Evolutionary conservation across 371 early-diverging fungal species (phyloP).

Genomic region (Blakeslea trispora): DNA sequence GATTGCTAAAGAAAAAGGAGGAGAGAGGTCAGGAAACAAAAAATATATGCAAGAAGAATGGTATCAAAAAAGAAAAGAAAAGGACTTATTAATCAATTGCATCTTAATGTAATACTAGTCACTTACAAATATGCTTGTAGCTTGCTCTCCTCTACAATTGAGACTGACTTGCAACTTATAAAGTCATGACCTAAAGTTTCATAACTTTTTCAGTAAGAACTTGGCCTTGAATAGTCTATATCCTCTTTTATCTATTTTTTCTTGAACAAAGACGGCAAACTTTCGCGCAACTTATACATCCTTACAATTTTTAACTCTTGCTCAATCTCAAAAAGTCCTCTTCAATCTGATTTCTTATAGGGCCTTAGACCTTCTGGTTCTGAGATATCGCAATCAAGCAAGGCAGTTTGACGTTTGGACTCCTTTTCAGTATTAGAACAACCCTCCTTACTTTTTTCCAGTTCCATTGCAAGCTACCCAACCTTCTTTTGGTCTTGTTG

Average conservation of each 20-base stretch:
- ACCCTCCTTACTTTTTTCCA: slow-evolving; percentile 57
- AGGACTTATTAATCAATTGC: not conserved
- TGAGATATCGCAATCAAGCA: slow-evolving; percentile 67
- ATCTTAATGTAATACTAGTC: slow-evolving; percentile 23
- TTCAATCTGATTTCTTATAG: slow-evolving; percentile 75
- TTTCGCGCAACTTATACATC: slow-evolving; percentile 24
- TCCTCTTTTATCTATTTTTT: slow-evolving; percentile 7
- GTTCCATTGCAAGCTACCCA: slow-evolving; percentile 48
- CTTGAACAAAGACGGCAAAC: not conserved
- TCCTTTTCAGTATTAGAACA: slow-evolving; percentile 56
- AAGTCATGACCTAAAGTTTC: slow-evolving; percentile 69
- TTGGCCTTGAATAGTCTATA: slow-evolving; percentile 12
- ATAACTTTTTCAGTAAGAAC: slow-evolving; percentile 67
- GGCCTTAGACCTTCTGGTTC: slow-evolving; percentile 72
- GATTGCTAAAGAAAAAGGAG: slow-evolving; percentile 3
- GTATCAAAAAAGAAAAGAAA: slow-evolving; percentile 4
- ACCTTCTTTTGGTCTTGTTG: slow-evolving; percentile 55
- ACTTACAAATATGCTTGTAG: slow-evolving; percentile 15
- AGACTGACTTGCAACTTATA: slow-evolving; percentile 53
- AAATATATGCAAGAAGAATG: slow-evolving; percentile 10
- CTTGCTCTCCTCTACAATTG: slow-evolving; percentile 8
- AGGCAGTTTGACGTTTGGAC: slow-evolving; percentile 58
- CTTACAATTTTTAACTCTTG: slow-evolving; percentile 50
- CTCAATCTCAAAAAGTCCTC: slow-evolving; percentile 64
- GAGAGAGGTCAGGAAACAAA: not conserved